These are phyloP conservation scores for Karstenula rhodostoma DNA, from an alignment of 2,329 filamentous ascomycete species.

Conservation along the genomic window DNA sequence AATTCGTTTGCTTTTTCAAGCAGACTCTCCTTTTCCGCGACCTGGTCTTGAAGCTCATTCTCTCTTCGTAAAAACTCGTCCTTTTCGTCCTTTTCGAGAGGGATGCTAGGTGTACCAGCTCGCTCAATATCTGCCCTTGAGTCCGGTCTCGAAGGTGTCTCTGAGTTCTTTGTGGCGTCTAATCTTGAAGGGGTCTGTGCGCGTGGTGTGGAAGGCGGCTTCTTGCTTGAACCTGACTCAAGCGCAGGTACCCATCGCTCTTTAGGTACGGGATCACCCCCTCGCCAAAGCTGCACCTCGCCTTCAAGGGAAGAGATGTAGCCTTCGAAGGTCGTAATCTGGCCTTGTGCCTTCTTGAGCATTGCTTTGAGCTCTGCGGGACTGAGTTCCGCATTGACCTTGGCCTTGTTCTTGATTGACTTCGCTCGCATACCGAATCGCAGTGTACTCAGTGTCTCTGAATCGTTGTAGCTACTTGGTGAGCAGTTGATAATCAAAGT, in stretches of 20 bases:
- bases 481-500: conserved; percentile 99
- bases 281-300: conserved; percentile 87
- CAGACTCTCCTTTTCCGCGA: conserved; percentile 89
- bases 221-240: conserved; percentile 61
- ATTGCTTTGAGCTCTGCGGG: conserved; percentile 92
- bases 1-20: conserved; percentile 81
- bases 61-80: conserved; percentile 95
- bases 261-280: conserved; percentile 85
- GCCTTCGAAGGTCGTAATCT: conserved; percentile 85
- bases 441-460: conserved; percentile 89
- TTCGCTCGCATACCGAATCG: conserved; percentile 96
- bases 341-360: conserved; percentile 89
- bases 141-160: conserved; percentile 63
- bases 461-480: conserved; percentile 98
- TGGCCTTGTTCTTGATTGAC: conserved; percentile 99
- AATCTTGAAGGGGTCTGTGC: conserved; percentile 69
- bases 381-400: conserved; percentile 98
- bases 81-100: conserved; percentile 93
- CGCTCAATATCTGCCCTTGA: conserved; percentile 76
- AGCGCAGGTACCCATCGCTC: conserved; percentile 83
- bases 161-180: conserved; percentile 55
- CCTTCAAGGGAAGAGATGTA: conserved; percentile 85
- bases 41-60: conserved; percentile 96
- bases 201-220: conserved; percentile 59
- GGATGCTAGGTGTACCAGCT: conserved; percentile 83